phyloP scores from a whole-genome alignment of 768 basidiomycete genomes.

The Suillus sp. region DNA sequence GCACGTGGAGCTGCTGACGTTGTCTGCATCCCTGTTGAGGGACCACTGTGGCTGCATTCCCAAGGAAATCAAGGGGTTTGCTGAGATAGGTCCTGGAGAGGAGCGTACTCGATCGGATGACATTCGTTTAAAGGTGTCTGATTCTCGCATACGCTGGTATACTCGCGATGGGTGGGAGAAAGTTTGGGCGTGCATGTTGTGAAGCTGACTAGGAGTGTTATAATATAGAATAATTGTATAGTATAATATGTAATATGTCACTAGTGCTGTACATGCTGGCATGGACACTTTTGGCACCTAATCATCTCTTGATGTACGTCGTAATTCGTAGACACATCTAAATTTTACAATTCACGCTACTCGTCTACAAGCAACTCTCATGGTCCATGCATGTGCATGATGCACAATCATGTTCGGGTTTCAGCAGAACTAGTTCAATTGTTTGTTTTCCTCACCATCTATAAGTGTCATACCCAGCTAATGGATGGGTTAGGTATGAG shows the following conservation, averaged over 20 bases:
- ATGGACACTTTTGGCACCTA: not conserved
- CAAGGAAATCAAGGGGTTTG: not conserved
- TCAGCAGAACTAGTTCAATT: not conserved
- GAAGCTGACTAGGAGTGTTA: not conserved
- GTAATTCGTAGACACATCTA: no score
- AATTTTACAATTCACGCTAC: no score
- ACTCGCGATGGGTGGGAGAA: conserved; percentile 1
- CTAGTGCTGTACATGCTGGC: conserved; percentile 1
- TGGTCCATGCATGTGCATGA: not conserved
- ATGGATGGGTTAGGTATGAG: not conserved
- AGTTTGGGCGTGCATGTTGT: conserved; percentile 6
- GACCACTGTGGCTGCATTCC: not conserved
- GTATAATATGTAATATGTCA: not conserved
- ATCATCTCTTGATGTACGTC: no score
- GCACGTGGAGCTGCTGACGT: not conserved
- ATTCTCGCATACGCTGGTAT: not conserved
- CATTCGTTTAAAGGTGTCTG: not conserved
- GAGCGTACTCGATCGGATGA: not conserved
- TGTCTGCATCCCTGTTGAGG: conserved; percentile 1
- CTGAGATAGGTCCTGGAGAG: not conserved
- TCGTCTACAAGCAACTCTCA: no score
- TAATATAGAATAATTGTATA: not conserved
- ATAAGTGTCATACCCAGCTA: not conserved
- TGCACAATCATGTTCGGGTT: not conserved
- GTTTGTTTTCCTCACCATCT: not conserved